Conservation (phyloP, 768 basidiomycete species). For the Agrocybe chaxingu region DNA sequence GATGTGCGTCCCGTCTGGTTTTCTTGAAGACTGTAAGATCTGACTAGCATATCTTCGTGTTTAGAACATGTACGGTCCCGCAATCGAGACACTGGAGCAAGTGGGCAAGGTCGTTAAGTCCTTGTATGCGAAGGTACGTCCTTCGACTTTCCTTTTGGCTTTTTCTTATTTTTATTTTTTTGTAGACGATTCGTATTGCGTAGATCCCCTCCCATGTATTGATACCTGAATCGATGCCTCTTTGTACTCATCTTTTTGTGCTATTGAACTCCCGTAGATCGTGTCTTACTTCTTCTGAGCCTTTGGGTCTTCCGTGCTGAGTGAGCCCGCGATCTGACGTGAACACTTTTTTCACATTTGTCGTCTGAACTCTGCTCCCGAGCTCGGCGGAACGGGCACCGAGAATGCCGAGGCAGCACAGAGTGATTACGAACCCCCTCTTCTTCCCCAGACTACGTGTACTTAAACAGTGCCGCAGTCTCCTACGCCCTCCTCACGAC, state of each 20-base stretch:
- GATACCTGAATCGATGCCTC: too few species aligned
- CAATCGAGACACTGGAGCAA: conserved; percentile 86
- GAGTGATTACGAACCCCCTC: too few species aligned
- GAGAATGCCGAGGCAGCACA: too few species aligned
- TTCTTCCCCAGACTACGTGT: too few species aligned
- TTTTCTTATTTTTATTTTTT: background rate
- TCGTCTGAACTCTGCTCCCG: too few species aligned
- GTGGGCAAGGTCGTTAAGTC: conserved; percentile 94
- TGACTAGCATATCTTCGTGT: background rate
- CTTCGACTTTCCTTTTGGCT: background rate
- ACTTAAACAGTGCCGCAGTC: too few species aligned
- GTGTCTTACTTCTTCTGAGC: background rate
- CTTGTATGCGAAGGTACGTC: conserved; percentile 73
- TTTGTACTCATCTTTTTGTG: background rate
- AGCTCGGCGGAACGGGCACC: too few species aligned
- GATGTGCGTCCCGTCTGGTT: conserved; percentile 56
- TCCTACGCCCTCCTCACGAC: too few species aligned
- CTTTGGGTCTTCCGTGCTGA: background rate
- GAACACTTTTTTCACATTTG: too few species aligned
- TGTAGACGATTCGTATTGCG: conserved; percentile 7
- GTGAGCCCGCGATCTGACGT: too few species aligned
- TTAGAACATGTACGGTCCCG: conserved; percentile 84
- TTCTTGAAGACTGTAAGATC: background rate
- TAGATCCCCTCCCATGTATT: background rate
- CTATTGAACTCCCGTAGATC: background rate